Percentiles rank a stretch among this genome's conserved stretches.
These are phyloP conservation scores for Mariannaea elegans DNA, from an alignment of 2,329 filamentous ascomycete species.

Conservation along the genomic window DNA sequence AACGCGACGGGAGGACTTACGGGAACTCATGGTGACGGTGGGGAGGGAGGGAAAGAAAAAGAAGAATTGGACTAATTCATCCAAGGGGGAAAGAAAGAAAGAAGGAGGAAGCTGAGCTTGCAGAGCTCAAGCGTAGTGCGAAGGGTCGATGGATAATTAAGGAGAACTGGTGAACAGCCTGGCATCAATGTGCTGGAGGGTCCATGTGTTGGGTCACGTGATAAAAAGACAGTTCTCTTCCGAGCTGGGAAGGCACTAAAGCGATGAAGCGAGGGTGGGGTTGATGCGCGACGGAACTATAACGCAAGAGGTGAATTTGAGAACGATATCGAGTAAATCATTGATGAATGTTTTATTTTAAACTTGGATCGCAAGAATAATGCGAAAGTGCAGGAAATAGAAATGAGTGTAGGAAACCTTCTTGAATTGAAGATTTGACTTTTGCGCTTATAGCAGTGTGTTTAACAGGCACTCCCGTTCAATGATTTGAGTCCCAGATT, in stretches of 20 bases:
- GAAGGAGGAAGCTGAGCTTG: slow-evolving; percentile 48
- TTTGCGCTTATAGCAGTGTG: too few species aligned
- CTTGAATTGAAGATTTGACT: too few species aligned
- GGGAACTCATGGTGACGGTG: slow-evolving; percentile 62
- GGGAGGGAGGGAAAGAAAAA: slow-evolving; percentile 44
- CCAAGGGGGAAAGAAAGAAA: slow-evolving; percentile 48
- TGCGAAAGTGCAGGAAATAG: neutral
- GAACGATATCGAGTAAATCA: too few species aligned
- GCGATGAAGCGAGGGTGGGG: neutral
- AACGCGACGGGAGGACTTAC: slow-evolving; percentile 51
- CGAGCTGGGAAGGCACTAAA: neutral
- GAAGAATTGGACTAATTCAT: slow-evolving; percentile 52
- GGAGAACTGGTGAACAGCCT: slow-evolving; percentile 50
- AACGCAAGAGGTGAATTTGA: neutral
- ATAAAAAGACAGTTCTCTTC: slow-evolving; percentile 39
- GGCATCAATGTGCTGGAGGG: slow-evolving; percentile 53
- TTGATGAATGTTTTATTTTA: too few species aligned
- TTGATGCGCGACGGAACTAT: neutral
- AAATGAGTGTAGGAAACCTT: too few species aligned
- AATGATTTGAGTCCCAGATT: too few species aligned
- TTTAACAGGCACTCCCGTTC: too few species aligned
- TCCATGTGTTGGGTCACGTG: neutral
- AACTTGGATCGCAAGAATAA: neutral
- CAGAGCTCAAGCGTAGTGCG: slow-evolving; percentile 47
- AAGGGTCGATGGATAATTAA: slow-evolving; percentile 46